Evolutionary conservation across 805 yeast genomes (phyloP).

Genomic region (Yamadazyma takamatsuzukensis): DNA sequence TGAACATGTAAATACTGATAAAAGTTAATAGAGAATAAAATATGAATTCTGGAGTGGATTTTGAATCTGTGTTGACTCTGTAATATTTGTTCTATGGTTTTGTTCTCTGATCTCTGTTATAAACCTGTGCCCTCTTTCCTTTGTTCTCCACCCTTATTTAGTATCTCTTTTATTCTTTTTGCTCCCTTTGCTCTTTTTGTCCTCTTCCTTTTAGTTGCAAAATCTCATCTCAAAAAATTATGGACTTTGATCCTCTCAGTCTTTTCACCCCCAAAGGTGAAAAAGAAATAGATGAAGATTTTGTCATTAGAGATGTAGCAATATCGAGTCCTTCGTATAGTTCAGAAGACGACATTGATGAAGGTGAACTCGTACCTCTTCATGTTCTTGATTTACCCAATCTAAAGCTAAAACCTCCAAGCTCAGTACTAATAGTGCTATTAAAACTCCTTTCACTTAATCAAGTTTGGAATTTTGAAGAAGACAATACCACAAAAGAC

Average conservation of each 20-base stretch:
- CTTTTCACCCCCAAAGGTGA: slow-evolving; percentile 28
- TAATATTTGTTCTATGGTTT: too few species aligned
- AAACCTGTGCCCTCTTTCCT: too few species aligned
- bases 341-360: too few species aligned
- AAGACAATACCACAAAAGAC: slow-evolving; percentile 5
- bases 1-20: too few species aligned
- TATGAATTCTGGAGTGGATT: too few species aligned
- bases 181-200: too few species aligned
- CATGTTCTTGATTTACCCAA: slow-evolving; percentile 61
- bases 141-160: too few species aligned
- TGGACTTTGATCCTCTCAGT: slow-evolving; percentile 42
- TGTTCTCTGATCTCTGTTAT: too few species aligned
- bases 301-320: background rate
- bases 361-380: slow-evolving; percentile 29
- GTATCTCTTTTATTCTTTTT: too few species aligned
- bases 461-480: slow-evolving; percentile 49
- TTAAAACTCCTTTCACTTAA: slow-evolving; percentile 48
- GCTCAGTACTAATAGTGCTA: slow-evolving; percentile 38
- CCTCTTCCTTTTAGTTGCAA: too few species aligned
- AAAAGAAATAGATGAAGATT: slow-evolving; percentile 4
- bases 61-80: too few species aligned
- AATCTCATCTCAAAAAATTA: slow-evolving; percentile 12
- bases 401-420: slow-evolving; percentile 45
- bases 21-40: too few species aligned
- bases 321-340: background rate